Evolutionary conservation across 306 rosid species (phyloP).

Genomic region (Ormosia emarginata): DNA sequence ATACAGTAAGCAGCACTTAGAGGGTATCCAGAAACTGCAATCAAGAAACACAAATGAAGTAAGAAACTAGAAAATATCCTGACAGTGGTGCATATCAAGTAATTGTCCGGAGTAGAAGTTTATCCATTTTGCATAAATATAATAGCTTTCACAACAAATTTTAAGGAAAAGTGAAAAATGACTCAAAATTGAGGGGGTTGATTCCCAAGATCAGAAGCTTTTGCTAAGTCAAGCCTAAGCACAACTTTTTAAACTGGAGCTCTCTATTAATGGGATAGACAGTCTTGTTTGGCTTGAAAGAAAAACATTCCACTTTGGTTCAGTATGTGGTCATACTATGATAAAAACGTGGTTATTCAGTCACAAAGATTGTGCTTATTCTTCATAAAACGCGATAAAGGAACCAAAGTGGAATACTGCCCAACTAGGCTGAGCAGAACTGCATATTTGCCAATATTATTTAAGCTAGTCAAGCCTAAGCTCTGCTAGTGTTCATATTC

Average conservation of each 20-base stretch:
- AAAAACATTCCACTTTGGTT: not conserved
- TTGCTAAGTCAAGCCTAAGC: not conserved
- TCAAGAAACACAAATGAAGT: slow-evolving; percentile 16
- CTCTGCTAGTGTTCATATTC: not conserved
- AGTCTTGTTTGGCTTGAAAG: not conserved
- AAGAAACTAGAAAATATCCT: not conserved
- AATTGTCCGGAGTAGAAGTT: not conserved
- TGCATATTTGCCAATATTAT: not conserved
- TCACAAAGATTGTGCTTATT: not conserved
- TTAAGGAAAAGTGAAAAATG: not conserved
- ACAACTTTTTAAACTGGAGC: not conserved
- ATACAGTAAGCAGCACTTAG: slow-evolving; percentile 74
- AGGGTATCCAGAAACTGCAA: slow-evolving; percentile 68
- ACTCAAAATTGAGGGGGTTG: not conserved
- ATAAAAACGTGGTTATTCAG: not conserved
- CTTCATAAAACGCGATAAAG: not conserved
- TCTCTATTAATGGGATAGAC: not conserved
- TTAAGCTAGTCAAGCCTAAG: not conserved
- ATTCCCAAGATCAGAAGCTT: not conserved
- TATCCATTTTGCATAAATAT: not conserved
- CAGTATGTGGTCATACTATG: not conserved
- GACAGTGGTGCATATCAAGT: not conserved
- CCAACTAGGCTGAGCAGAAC: not conserved
- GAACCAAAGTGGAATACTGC: not conserved
- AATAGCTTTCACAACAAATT: not conserved